These are phyloP conservation scores for Vigna radiata DNA, from an alignment of 306 rosid genomes.

Conservation along the genomic window DNA sequence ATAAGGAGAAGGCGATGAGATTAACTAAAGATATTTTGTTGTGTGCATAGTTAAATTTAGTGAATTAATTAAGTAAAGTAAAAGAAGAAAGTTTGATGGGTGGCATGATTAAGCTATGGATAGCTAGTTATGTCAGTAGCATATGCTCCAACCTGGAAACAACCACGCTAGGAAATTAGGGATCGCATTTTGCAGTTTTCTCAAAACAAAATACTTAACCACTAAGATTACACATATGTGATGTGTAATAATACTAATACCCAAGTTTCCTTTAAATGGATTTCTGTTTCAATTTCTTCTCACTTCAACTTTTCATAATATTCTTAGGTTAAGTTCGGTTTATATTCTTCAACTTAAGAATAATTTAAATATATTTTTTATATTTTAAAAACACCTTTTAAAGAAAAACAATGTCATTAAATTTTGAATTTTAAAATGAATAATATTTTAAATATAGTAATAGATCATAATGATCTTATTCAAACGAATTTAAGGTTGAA, in stretches of 20 bases:
- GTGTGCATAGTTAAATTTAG: not conserved
- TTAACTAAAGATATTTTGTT: not conserved
- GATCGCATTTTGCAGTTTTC: conserved; percentile 8
- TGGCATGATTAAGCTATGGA: conserved; percentile 30
- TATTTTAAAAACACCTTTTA: too few relatives aligned
- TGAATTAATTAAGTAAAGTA: conserved; percentile 3
- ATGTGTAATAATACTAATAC: not conserved
- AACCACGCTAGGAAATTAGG: not conserved
- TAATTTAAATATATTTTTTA: too few relatives aligned
- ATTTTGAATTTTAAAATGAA: too few relatives aligned
- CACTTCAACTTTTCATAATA: too few relatives aligned
- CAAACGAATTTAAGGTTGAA: too few relatives aligned
- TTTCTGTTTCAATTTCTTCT: too few relatives aligned
- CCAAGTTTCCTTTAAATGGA: too few relatives aligned
- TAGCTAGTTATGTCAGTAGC: conserved; percentile 20
- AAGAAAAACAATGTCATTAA: too few relatives aligned
- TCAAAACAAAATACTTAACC: conserved; percentile 37
- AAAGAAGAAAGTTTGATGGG: conserved; percentile 28
- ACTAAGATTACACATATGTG: conserved; percentile 33
- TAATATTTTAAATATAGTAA: too few relatives aligned
- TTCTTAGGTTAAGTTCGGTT: too few relatives aligned
- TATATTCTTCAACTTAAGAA: too few relatives aligned
- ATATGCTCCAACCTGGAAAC: conserved; percentile 37
- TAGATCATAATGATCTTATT: too few relatives aligned
- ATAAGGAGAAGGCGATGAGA: not conserved